Base-by-base conservation (phyloP, 2,329 filamentous ascomycete species). In the Trichoderma atrobrunneum region DNA sequence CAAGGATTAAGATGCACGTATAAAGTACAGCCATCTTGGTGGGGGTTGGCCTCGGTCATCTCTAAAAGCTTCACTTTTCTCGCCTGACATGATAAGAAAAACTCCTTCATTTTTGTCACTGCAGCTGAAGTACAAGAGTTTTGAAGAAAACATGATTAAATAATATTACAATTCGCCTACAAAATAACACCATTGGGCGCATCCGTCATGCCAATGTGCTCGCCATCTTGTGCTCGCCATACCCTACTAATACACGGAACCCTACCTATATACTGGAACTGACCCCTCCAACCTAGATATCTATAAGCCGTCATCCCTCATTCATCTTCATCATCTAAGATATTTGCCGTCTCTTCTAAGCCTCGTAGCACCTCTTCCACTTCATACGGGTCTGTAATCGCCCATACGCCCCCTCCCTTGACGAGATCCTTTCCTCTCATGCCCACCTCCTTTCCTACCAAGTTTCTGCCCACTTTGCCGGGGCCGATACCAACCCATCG, bases 381-480 rank as follows among this genome's bases (percentile, higher is more conserved):
- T 80, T 93, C 92, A 70, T 86, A 87, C 10, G 95, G 94, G 79
- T 94, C 91, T 11, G 90, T 95, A 69, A 98, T 93, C 5, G 92
- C 94, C 94, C 95, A 97, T 0, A 98, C 95, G 2, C 95, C 95
- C 63, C 94, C 95, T 2, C 94, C 94, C 79, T 95, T 97, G 63
- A 95, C 89, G 18, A 88, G 84, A 70, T 96, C 93, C 77, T 91
- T 89, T 26, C 90, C 90, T 64, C 90, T 89, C 89, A 96, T 95
- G 11, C 94, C 95, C 3, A 98, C 95, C 82, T 98, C 95, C 82
- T 98, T 98, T 14, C 95, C 94, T 1, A 98, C 95, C 8, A 98
- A 85, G 80, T 98, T 98, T 72, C 95, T 87, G 1, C 95, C 95
- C 2, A 98, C 95, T 80, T 97, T 97, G 6, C 95, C 95, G 0